These are phyloP conservation scores for Phytophthora hibernalis DNA, from an alignment of 352 stramenopile genomes.

Conservation along the genomic window DNA sequence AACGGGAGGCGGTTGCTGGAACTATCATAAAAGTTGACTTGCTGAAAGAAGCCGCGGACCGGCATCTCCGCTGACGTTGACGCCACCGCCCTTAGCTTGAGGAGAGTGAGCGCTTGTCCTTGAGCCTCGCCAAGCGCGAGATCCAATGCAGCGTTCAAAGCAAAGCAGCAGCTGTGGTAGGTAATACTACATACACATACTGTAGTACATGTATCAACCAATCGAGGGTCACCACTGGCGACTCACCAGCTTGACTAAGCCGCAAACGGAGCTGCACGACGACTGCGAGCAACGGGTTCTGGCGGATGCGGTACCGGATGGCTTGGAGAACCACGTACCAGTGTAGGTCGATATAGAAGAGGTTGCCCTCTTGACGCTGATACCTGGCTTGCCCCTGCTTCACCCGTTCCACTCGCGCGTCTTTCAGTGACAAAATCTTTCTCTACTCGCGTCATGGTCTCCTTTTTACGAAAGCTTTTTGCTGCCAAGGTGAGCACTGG, in stretches of 20 bases:
- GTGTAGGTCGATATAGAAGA: constrained; percentile 1
- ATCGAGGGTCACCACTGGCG: constrained; percentile 68
- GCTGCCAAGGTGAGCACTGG: constrained; percentile 62
- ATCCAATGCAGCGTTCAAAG: constrained; percentile 44
- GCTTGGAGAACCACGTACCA: constrained; percentile 52
- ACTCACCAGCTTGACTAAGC: constrained; percentile 54
- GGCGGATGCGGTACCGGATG: constrained; percentile 54
- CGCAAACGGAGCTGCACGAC: constrained; percentile 59
- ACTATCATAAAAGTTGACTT: constrained; percentile 30
- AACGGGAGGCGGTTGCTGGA: constrained; percentile 41
- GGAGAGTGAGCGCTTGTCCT: constrained; percentile 44
- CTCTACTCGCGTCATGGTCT: constrained; percentile 21
- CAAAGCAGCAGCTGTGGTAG: constrained; percentile 48
- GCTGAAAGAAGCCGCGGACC: constrained; percentile 50
- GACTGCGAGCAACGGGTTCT: constrained; percentile 49
- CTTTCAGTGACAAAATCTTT: constrained; percentile 69
- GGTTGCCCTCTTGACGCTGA: constrained; percentile 3
- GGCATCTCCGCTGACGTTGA: constrained; percentile 19
- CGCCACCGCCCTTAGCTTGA: constrained; percentile 9
- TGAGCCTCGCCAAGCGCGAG: constrained; percentile 52
- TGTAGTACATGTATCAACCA: too few relatives aligned
- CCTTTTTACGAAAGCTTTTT: constrained; percentile 14
- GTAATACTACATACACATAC: constrained; percentile 58
- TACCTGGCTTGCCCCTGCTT: constrained; percentile 29
- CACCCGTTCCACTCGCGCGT: constrained; percentile 45